Percentiles rank a stretch among this genome's conserved stretches.
These are phyloP conservation scores for Claviceps capensis DNA, from an alignment of 2,329 filamentous ascomycete genomes.

Conservation along the genomic window DNA sequence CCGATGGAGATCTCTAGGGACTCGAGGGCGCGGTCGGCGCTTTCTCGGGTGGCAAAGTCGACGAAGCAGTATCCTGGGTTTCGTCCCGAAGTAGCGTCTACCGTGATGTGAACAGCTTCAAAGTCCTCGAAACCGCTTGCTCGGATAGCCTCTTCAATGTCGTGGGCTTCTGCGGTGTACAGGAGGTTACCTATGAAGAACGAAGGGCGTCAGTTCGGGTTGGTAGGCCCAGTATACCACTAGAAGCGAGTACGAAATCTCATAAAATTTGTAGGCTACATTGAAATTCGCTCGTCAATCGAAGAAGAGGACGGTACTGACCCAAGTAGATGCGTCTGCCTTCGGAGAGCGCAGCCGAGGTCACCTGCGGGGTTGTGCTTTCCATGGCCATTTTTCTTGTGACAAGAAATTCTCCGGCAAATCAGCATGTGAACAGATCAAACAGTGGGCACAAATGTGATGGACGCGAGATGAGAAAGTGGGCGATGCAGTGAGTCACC, in stretches of 20 bases:
- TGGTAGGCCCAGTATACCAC: no score
- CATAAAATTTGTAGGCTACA: no score
- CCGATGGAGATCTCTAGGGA: slow-evolving; percentile 40
- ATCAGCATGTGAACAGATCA: background rate
- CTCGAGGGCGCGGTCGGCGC: slow-evolving; percentile 39
- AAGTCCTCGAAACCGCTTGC: slow-evolving; percentile 23
- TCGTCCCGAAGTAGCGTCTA: slow-evolving; percentile 52
- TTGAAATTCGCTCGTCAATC: no score
- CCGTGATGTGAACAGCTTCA: slow-evolving; percentile 51
- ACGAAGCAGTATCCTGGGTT: slow-evolving; percentile 61
- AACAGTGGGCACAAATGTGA: background rate
- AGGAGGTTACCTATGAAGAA: slow-evolving; percentile 34
- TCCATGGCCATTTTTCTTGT: background rate
- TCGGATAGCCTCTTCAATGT: slow-evolving; percentile 46
- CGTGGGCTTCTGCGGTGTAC: slow-evolving; percentile 37
- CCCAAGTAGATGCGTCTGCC: slow-evolving; percentile 45
- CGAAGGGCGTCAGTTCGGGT: background rate
- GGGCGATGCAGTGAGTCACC: background rate
- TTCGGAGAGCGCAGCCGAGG: slow-evolving; percentile 13
- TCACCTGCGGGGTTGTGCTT: background rate
- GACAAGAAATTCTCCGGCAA: background rate
- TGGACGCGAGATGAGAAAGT: background rate
- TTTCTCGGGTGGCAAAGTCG: slow-evolving; percentile 43
- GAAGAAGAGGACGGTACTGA: background rate
- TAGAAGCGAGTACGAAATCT: no score